These are phyloP conservation scores for Trametes cinnabarina DNA, from an alignment of 768 basidiomycete species.

Conservation along the genomic window DNA sequence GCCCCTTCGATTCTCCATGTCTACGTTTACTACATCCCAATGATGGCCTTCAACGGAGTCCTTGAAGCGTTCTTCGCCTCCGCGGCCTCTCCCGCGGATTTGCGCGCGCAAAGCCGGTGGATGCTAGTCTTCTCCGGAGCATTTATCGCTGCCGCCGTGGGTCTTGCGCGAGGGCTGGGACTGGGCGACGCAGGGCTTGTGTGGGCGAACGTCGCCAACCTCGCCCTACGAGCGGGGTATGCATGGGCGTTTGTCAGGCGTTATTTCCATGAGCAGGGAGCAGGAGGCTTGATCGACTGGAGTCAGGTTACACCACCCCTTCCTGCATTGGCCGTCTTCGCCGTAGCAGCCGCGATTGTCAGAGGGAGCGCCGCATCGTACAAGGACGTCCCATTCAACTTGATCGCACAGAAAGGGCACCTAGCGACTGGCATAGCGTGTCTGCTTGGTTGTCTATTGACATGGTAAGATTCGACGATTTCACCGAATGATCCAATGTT, in stretches of 20 bases:
- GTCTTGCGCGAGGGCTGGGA: conserved; percentile 41
- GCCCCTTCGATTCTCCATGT: conserved; percentile 74
- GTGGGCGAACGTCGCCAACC: conserved; percentile 72
- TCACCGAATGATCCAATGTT: not conserved
- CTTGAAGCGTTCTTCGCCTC: conserved; percentile 89
- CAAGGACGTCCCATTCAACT: conserved; percentile 14
- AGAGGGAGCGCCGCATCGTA: conserved; percentile 25
- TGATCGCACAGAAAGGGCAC: conserved; percentile 29
- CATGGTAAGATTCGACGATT: conserved; percentile 25
- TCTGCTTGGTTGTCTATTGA: conserved; percentile 21
- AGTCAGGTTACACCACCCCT: conserved; percentile 25
- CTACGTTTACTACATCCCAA: conserved; percentile 88
- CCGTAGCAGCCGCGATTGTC: conserved; percentile 22
- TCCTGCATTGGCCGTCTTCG: conserved; percentile 27
- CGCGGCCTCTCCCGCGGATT: conserved; percentile 62
- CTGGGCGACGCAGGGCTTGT: conserved; percentile 70
- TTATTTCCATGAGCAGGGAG: conserved; percentile 42
- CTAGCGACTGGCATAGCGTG: conserved; percentile 26
- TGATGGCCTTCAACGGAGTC: conserved; percentile 86
- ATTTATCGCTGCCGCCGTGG: conserved; percentile 58
- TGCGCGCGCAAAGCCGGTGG: conserved; percentile 75
- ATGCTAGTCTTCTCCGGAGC: conserved; percentile 74
- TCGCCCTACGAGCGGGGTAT: conserved; percentile 62
- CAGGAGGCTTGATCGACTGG: conserved; percentile 20
- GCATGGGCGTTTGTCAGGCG: conserved; percentile 46